Evolutionary conservation across 306 rosid genomes (phyloP), one percentile per base, ranked within the genome.

Genomic region (Dryas drummondii): DNA sequence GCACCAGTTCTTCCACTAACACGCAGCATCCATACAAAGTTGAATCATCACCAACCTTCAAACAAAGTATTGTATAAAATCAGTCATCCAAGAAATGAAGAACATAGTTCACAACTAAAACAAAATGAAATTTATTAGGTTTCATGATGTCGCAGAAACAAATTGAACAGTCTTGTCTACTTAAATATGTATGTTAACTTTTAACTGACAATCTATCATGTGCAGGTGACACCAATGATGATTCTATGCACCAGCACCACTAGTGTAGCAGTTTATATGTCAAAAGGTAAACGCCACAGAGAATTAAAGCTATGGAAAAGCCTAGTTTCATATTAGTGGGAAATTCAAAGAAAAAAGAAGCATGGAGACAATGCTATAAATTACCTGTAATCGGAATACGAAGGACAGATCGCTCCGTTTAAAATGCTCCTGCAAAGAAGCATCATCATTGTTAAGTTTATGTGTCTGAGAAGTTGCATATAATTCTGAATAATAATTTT

Each of bases 371-470:
- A 59, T 75, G 67, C 55, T 50, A 64, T 72, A 56, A 64, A 63
- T 82, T 89, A 96, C 99, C 99, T 96, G 98, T 79, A 96, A 87
- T 79, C 99, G 88, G 86, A 90, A 96, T 75, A 96, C 96, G 85
- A 96, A 96, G 50, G 99, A 92, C 72, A 92, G 86, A 70, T 96
- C 98, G 44, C 92, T 89, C 86, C 89, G 92, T 81, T 96, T 92
- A 27, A 90, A 68, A 83, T 87, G 99, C 78, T 96, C 99, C 99
- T 96, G 91, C 73, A 83, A 55, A 54, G 16, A 58, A 32, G 56
- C 72, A 79, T 65, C 78, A 84, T 53, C 78, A 52, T 13, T 27
- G 37, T 27, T 26, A 54, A 27, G 17, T 12, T 57, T 68, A 82
- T 69, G 81, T 76, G 68, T 70, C 48, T 59, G 49, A 67, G 47